Conservation (phyloP, 805 yeast genomes). For the Phaffomyces antillensis region DNA sequence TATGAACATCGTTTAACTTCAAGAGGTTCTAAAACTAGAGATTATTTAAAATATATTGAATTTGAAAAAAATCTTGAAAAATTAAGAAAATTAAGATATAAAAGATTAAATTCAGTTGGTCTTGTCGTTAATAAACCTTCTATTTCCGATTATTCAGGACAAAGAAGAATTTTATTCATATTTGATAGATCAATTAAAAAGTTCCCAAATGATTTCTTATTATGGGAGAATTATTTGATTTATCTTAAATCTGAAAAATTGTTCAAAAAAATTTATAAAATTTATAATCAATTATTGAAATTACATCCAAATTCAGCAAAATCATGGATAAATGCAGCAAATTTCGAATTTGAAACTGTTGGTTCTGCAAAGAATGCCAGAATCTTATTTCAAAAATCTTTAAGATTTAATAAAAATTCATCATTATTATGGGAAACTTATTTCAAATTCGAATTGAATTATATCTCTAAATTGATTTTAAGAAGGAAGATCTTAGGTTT, state of each 20-base stretch:
- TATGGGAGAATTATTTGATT: conserved; percentile 74
- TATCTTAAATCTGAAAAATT: conserved; percentile 64
- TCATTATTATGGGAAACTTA: conserved; percentile 76
- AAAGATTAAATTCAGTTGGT: conserved; percentile 49
- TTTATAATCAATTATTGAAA: conserved; percentile 71
- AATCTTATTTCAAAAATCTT: conserved; percentile 72
- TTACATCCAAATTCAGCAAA: conserved; percentile 87
- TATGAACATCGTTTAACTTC: conserved; percentile 87
- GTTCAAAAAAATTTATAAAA: conserved; percentile 63
- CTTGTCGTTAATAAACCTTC: conserved; percentile 54
- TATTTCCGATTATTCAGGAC: conserved; percentile 82
- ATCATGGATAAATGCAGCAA: conserved; percentile 93
- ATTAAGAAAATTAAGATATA: conserved; percentile 63
- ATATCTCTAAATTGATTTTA: conserved; percentile 73
- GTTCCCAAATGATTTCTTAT: conserved; percentile 65
- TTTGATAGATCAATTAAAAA: conserved; percentile 76
- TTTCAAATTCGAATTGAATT: conserved; percentile 80
- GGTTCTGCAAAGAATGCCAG: conserved; percentile 88
- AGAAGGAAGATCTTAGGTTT: conserved; percentile 80
- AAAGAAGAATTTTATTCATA: conserved; percentile 71
- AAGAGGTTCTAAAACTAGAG: conserved; percentile 72
- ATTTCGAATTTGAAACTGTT: conserved; percentile 84
- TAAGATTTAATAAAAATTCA: conserved; percentile 75
- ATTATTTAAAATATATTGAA: conserved; percentile 69
- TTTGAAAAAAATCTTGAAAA: conserved; percentile 78